phyloP scores from a whole-genome alignment of 192 early-diverging fungal species.

The Geosiphon pyriformis region DNA sequence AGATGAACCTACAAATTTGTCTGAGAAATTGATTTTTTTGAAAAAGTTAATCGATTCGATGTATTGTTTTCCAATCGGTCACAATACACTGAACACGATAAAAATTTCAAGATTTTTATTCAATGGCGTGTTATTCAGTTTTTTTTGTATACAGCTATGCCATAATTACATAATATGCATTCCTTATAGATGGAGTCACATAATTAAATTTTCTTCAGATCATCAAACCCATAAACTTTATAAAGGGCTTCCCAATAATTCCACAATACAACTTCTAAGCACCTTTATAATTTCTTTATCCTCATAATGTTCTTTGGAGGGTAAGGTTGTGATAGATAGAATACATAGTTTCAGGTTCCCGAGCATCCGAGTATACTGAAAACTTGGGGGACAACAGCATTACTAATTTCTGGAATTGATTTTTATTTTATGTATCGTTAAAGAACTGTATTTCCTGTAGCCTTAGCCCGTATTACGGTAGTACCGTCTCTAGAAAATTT shows the following conservation, averaged over 20 bases:
- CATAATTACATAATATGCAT: slow-evolving; percentile 43
- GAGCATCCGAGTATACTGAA: slow-evolving; percentile 47
- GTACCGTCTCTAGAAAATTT: too few relatives aligned
- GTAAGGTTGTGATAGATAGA: slow-evolving; percentile 46
- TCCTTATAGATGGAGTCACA: slow-evolving; percentile 49
- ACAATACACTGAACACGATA: too few relatives aligned
- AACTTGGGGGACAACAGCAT: too few relatives aligned
- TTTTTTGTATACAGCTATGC: not conserved
- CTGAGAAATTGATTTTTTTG: slow-evolving; percentile 52
- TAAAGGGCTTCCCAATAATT: slow-evolving; percentile 39
- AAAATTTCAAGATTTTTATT: too few relatives aligned
- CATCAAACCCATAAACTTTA: not conserved
- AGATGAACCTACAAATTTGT: too few relatives aligned
- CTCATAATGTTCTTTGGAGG: slow-evolving; percentile 61
- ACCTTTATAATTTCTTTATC: slow-evolving; percentile 37
- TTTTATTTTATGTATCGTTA: too few relatives aligned
- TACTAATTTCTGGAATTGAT: too few relatives aligned
- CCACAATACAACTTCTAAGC: slow-evolving; percentile 37
- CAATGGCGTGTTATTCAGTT: too few relatives aligned
- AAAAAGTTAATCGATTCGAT: slow-evolving; percentile 26
- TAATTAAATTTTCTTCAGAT: slow-evolving; percentile 10
- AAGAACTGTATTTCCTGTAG: too few relatives aligned
- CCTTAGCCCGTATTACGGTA: too few relatives aligned
- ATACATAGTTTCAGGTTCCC: slow-evolving; percentile 50
- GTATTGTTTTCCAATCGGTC: not conserved